Percentiles rank a stretch among this genome's conserved stretches.
Evolutionary conservation across 345 rosid species (phyloP).

Genomic region (Dovyalis caffra): DNA sequence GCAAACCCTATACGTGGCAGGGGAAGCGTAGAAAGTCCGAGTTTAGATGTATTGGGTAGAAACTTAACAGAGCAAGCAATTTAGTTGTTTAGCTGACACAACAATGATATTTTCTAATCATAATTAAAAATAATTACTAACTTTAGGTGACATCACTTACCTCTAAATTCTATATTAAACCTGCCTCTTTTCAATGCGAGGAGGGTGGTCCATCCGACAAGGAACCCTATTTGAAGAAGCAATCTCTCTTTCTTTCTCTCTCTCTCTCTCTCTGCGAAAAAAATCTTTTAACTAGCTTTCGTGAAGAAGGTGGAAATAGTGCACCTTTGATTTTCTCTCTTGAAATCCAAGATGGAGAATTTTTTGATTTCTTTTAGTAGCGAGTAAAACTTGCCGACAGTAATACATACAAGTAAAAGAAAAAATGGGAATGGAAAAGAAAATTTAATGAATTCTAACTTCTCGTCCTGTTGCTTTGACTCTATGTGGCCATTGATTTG

Average conservation of each 20-base stretch:
- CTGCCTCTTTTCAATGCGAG: slow-evolving; percentile 26
- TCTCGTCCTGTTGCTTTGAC: slow-evolving; percentile 36
- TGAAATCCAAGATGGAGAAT: not conserved
- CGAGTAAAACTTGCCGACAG: slow-evolving; percentile 34
- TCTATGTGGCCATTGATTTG: slow-evolving; percentile 32
- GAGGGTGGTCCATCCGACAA: slow-evolving; percentile 46
- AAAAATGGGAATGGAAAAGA: not conserved
- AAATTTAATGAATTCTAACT: not conserved
- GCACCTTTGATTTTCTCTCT: not conserved
- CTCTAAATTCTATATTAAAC: slow-evolving; percentile 26
- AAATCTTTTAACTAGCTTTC: slow-evolving; percentile 18
- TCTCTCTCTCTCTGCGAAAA: slow-evolving; percentile 5
- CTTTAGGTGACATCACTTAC: slow-evolving; percentile 40
- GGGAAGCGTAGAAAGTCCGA: slow-evolving; percentile 50
- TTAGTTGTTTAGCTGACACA: slow-evolving; percentile 62
- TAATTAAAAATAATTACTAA: not conserved
- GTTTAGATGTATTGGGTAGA: slow-evolving; percentile 78
- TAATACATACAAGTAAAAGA: slow-evolving; percentile 9
- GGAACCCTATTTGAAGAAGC: slow-evolving; percentile 54
- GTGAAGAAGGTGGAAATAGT: slow-evolving; percentile 20
- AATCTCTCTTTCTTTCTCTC: slow-evolving; percentile 34
- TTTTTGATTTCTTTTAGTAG: slow-evolving; percentile 11
- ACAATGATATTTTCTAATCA: slow-evolving; percentile 22
- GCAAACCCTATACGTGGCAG: slow-evolving; percentile 36
- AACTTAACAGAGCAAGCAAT: slow-evolving; percentile 66